Evolutionary conservation across 1,284 basidiomycete species (phyloP).

Genomic region (Kalmanozyma brasiliensis): DNA sequence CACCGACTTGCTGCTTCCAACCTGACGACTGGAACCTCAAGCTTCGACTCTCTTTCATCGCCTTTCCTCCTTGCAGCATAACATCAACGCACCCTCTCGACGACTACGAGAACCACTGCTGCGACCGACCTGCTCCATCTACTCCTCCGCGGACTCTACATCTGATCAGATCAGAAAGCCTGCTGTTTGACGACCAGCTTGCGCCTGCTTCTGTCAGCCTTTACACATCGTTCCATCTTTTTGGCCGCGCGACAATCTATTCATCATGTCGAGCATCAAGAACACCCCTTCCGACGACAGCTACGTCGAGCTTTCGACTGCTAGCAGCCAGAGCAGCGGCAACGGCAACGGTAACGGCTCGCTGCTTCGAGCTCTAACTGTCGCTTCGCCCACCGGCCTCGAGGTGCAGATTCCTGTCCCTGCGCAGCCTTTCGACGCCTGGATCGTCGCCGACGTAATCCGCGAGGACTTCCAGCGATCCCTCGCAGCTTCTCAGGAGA

Average conservation of each 20-base stretch:
- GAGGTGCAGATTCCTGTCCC: conserved; percentile 59
- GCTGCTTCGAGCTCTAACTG: conserved; percentile 39
- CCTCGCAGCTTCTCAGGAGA: conserved; percentile 53
- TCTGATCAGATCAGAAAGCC: conserved; percentile 14
- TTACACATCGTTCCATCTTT: neutral
- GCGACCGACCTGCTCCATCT: conserved; percentile 10
- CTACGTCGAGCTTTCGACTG: conserved; percentile 44
- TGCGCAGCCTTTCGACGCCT: conserved; percentile 58
- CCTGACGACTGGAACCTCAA: conserved; percentile 36
- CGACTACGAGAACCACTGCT: conserved; percentile 11
- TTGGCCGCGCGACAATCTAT: neutral
- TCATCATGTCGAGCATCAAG: conserved; percentile 38
- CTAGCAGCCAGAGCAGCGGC: conserved; percentile 45
- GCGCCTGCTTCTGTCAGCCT: conserved; percentile 6
- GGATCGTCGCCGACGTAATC: conserved; percentile 60
- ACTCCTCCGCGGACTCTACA: neutral
- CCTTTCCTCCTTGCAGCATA: too few species aligned
- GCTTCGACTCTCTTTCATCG: conserved; percentile 17
- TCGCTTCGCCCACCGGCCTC: conserved; percentile 31
- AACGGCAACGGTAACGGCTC: conserved; percentile 43
- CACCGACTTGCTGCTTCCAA: conserved; percentile 22
- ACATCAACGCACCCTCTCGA: neutral
- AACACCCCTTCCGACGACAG: conserved; percentile 49
- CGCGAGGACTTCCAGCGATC: conserved; percentile 59
- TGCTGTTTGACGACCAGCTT: conserved; percentile 48